Evolutionary conservation across 768 basidiomycete genomes (phyloP), one percentile per base, ranked within the genome.

Genomic region (Pisolithus sp.): DNA sequence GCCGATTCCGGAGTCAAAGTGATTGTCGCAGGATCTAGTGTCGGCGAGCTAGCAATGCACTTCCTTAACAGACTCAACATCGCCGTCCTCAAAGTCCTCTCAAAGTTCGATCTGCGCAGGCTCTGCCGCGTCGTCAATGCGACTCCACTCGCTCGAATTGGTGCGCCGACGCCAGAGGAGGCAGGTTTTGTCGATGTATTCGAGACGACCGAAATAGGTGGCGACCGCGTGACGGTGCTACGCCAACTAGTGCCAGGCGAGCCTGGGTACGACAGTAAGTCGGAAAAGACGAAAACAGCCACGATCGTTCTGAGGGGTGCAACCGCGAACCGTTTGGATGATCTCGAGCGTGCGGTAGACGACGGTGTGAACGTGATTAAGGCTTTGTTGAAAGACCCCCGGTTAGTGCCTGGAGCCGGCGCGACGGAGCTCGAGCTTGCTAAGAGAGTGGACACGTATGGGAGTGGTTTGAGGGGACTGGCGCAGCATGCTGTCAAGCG

Each of bases 281-380:
- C 75, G 0, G 92, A 94, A 65, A 86, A 83, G 68, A 89, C 90
- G 7, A 76, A 82, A 37, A 98, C 92, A 38, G 87, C 96, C 26
- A 99, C 95, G 15, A 89, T 99, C 68, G 91, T 99, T 18, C 74
- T 99, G 40, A 82, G 96, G 13, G 96, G 96, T 1, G 95, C 96
- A 30, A 99, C 96, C 1, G 80, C 89, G 46, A 97, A 97, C 71
- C 85, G 85, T 57, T 71, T 98, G 45, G 96, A 99, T 63, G 96
- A 98, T 67, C 80, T 99, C 31, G 95, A 99, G 69, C 81, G 96
- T 24, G 93, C 95, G 26, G 77, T 99, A 44, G 96, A 98, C 65
- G 94, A 98, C 61, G 96, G 95, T 24, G 93, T 94, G 57, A 93
- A 90, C 70, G 95, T 95, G 40, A 88, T 99, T 72, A 93, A 97